Percentiles rank a stretch among this genome's conserved stretches.
These are phyloP conservation scores for Serendipita sp. DNA, from an alignment of 768 basidiomycete species.

Conservation along the genomic window DNA sequence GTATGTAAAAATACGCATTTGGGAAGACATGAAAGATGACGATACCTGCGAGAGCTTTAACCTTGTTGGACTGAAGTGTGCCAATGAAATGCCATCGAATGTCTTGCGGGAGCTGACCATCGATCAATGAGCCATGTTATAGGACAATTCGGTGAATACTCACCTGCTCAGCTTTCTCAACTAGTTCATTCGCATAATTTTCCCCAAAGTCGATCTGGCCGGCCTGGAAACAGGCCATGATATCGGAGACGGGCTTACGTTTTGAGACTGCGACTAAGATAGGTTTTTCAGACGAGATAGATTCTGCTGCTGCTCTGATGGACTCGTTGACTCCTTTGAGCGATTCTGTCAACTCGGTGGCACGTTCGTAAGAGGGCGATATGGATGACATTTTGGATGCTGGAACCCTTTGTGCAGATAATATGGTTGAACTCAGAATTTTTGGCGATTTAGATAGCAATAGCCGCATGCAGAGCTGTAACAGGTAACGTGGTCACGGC, in stretches of 20 bases:
- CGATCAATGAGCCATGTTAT: neutral
- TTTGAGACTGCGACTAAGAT: constrained; percentile 84
- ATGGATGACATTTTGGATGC: neutral
- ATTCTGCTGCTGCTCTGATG: constrained; percentile 26
- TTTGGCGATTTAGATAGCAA: neutral
- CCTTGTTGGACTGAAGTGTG: constrained; percentile 83
- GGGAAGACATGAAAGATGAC: constrained; percentile 6
- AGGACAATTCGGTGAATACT: constrained; percentile 15
- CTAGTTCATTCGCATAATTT: constrained; percentile 90
- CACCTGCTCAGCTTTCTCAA: constrained; percentile 67
- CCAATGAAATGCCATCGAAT: constrained; percentile 98
- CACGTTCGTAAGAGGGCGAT: constrained; percentile 24
- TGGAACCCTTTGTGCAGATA: neutral
- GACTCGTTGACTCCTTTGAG: constrained; percentile 38
- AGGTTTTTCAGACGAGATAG: constrained; percentile 17
- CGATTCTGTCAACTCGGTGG: constrained; percentile 35
- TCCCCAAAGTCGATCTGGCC: constrained; percentile 92
- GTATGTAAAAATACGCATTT: neutral
- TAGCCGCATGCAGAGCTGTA: neutral
- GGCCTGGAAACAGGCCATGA: constrained; percentile 62
- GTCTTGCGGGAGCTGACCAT: constrained; percentile 57
- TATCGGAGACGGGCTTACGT: constrained; percentile 76
- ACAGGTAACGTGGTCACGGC: neutral
- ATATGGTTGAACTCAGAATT: neutral
- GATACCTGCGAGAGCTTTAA: constrained; percentile 70